Evolutionary conservation across 2,329 filamentous ascomycete genomes (phyloP), one percentile per base, ranked within the genome.

Genomic region (Ophiostoma sp.): DNA sequence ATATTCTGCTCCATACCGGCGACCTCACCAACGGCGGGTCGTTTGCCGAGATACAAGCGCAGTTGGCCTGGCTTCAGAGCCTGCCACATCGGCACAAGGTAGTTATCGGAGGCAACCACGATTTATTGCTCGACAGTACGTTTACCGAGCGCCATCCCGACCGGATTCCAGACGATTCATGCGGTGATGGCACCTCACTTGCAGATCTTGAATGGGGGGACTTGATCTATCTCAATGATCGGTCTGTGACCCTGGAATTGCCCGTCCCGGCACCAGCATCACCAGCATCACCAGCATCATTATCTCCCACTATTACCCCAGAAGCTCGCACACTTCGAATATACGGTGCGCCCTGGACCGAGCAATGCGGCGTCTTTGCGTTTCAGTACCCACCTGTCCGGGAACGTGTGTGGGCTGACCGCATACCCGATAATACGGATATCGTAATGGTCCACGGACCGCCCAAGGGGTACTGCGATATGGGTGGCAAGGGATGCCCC

Each of bases 41-140:
- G 3, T 47, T 47, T 47, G 45, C 45, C 45, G 45, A 47, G 12
- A 12, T 47, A 5, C 45, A 47, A 47, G 45, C 45, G 14, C 45
- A 47, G 11, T 14, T 47, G 45, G 14, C 45, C 45, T 47, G 45
- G 45, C 45, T 47, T 14, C 12, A 47, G 14, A 47, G 45, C 45
- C 45, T 47, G 14, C 45, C 45, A 14, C 45, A 47, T 14, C 45
- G 45, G 4, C 2, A 47, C 45, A 47, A 47, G 45, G 4, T 79
- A 18, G 71, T 79, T 27, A 73, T 79, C 1, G 73, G 78, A 16
- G 71, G 69, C 2, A 72, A 72, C 63, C 71, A 72, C 55, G 71
- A 72, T 27, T 36, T 71, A 5, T 18, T 72, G 47, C 64, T 72
- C n/a, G 69, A 72, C 49, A n/a, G 58, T 4, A 18, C 16, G 0